A percentile compares a stretch with the other conserved stretches of the same genome.
Evolutionary conservation across 345 rosid genomes (phyloP).

Genomic region (Eutrema heterophyllum): DNA sequence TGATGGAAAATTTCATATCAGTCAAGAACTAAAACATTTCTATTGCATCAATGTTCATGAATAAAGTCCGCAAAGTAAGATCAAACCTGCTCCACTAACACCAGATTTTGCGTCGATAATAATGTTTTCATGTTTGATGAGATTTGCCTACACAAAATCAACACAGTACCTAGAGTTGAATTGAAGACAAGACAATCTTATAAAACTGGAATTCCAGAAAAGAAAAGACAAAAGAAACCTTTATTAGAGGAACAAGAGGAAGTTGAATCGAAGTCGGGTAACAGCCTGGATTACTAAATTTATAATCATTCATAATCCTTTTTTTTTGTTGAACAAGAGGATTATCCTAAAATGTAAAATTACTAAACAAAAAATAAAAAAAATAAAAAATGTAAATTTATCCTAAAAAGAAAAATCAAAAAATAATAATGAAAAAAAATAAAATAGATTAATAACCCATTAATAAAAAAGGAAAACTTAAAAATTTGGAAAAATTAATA

Average conservation of each 20-base stretch:
- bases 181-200: not conserved
- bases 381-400: no score
- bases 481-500: no score
- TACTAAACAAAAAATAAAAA: no score
- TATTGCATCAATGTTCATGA: not conserved
- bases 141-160: conserved; percentile 55
- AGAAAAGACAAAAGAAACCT: conserved; percentile 41
- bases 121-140: conserved; percentile 56
- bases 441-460: no score
- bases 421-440: no score
- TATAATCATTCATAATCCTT: no score
- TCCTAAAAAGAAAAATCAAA: no score
- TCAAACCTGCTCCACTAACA: conserved; percentile 94
- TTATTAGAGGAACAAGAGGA: conserved; percentile 83
- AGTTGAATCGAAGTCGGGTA: conserved; percentile 96
- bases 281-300: conserved; percentile 98
- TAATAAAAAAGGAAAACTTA: no score
- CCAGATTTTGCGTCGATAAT: conserved; percentile 95
- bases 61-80: not conserved
- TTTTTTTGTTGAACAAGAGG: no score
- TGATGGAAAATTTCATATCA: conserved; percentile 28
- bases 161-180: not conserved
- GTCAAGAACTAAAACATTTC: conserved; percentile 1
- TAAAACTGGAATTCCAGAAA: not conserved
- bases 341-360: no score